Evolutionary conservation across 495 filamentous ascomycete genomes (phyloP).

Genomic region (Penicillium silybi): DNA sequence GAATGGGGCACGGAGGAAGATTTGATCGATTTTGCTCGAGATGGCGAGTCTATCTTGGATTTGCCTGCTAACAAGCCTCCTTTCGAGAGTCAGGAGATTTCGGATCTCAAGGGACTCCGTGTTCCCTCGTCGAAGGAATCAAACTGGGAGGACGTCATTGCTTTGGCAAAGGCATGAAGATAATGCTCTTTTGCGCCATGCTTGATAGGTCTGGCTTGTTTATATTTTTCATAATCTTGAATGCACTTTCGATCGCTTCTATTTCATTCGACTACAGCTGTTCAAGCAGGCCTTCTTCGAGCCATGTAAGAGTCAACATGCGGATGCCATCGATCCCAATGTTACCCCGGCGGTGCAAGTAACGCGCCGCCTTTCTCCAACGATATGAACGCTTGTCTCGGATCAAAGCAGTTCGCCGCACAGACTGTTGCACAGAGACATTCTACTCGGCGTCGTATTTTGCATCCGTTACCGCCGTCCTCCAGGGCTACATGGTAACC

Average conservation of each 20-base stretch:
- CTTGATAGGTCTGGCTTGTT: not conserved
- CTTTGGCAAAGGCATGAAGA: conserved; percentile 10
- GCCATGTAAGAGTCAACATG: too few relatives aligned
- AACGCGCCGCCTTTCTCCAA: too few relatives aligned
- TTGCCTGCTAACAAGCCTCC: conserved; percentile 14
- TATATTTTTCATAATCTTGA: too few relatives aligned
- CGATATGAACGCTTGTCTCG: too few relatives aligned
- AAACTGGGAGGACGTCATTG: conserved; percentile 40
- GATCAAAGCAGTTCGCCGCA: too few relatives aligned
- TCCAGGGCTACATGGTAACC: too few relatives aligned
- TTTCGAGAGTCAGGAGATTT: not conserved
- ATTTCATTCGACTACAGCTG: too few relatives aligned
- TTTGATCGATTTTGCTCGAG: conserved; percentile 69
- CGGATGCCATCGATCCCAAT: too few relatives aligned
- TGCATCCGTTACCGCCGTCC: not conserved
- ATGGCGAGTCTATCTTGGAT: conserved; percentile 56
- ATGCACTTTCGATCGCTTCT: too few relatives aligned
- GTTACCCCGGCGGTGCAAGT: too few relatives aligned
- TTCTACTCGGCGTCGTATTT: not conserved
- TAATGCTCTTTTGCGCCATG: not conserved
- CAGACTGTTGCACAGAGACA: too few relatives aligned
- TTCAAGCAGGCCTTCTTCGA: too few relatives aligned
- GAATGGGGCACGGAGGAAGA: conserved; percentile 87
- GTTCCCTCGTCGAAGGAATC: conserved; percentile 20
- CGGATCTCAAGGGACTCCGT: conserved; percentile 13